Evolutionary conservation across 257 asterid species (phyloP).

Genomic region (Pogostemon cablin): DNA sequence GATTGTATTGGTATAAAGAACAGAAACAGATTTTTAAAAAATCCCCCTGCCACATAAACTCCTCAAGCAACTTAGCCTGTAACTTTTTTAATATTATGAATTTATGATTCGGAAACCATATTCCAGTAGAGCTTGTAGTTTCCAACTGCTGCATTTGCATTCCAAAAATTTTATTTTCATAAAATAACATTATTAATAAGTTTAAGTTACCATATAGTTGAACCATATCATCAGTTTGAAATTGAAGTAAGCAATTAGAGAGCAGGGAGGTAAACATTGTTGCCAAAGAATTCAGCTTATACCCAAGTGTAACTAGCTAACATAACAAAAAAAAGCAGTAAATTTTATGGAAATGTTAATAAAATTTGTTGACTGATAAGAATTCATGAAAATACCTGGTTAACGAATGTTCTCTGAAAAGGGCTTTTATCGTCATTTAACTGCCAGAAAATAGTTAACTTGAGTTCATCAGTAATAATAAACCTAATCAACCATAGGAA

Average conservation of each 20-base stretch:
- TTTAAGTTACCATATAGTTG: conserved; percentile 7
- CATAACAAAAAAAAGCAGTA: not conserved
- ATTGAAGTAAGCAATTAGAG: conserved; percentile 7
- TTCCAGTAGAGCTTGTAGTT: not conserved
- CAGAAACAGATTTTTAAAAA: not conserved
- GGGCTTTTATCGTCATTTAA: conserved; percentile 92
- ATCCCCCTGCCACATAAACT: not conserved
- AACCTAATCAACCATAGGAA: conserved; percentile 1
- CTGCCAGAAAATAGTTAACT: conserved; percentile 54
- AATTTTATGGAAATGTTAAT: conserved; percentile 1
- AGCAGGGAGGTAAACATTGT: conserved; percentile 17
- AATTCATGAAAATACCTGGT: conserved; percentile 62
- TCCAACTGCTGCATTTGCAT: not conserved
- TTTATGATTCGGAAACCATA: conserved; percentile 25
- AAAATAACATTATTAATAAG: not conserved
- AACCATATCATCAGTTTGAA: conserved; percentile 14
- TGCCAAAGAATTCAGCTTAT: conserved; percentile 14
- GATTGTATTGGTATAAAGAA: too few relatives aligned
- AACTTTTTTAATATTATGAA: not conserved
- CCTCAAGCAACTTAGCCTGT: conserved; percentile 29
- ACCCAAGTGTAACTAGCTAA: conserved; percentile 3
- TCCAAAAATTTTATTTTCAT: not conserved
- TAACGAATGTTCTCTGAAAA: conserved; percentile 89
- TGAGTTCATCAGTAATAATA: conserved; percentile 30
- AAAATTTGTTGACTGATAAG: conserved; percentile 26